phyloP scores from a whole-genome alignment of 2,329 filamentous ascomycete genomes.

The Penicillium sp. region DNA sequence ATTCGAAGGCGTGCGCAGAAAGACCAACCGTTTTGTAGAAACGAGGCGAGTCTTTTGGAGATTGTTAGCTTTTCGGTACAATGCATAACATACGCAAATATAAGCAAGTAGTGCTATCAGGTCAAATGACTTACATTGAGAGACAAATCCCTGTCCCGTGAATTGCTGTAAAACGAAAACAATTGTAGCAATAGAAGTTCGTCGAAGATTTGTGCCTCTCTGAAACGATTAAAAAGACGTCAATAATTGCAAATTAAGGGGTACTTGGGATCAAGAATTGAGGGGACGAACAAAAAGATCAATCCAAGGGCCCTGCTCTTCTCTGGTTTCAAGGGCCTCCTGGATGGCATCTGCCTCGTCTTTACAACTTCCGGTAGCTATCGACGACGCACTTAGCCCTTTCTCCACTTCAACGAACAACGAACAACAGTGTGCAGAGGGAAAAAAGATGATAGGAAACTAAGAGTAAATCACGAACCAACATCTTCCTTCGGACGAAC shows the following conservation, averaged over 20 bases:
- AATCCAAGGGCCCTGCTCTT: not conserved
- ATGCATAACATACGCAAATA: not conserved
- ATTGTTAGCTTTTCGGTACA: not conserved
- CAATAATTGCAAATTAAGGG: not conserved
- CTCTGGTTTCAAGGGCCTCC: not conserved
- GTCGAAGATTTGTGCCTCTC: not conserved
- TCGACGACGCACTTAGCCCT: not conserved
- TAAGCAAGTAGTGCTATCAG: not conserved
- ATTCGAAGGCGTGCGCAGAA: not conserved
- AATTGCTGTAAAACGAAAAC: not conserved
- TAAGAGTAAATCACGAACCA: not conserved
- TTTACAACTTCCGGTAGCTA: not conserved
- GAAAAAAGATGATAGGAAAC: no score
- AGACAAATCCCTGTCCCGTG: not conserved
- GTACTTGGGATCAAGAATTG: not conserved
- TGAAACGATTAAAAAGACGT: not conserved
- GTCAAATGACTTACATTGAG: not conserved
- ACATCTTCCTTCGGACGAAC: not conserved
- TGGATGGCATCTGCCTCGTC: not conserved
- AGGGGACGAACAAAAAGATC: not conserved
- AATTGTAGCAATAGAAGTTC: not conserved
- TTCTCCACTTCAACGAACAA: no score
- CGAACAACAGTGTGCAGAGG: not conserved
- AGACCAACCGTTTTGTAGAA: not conserved
- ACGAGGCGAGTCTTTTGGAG: not conserved